phyloP scores from a whole-genome alignment of 176 grass and related monocot species.

The Dactylis glomerata region DNA sequence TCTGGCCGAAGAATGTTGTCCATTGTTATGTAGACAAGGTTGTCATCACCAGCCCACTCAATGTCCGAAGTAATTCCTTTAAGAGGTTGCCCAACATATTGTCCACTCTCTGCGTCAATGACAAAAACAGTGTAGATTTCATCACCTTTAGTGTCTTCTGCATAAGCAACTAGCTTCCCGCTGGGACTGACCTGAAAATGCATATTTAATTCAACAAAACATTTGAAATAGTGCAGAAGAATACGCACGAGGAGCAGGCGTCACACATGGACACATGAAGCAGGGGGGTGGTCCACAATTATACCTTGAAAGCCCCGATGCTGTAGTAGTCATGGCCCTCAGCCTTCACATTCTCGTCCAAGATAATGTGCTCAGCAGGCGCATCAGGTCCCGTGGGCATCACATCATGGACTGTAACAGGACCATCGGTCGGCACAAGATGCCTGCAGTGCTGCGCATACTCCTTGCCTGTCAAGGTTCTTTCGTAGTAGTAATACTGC shows the following conservation, averaged over 20 bases:
- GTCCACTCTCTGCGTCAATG: constrained; percentile 60
- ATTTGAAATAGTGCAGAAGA: not conserved
- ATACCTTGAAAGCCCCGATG: constrained; percentile 73
- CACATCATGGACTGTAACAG: constrained; percentile 58
- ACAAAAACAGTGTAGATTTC: constrained; percentile 91
- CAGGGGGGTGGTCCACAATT: not conserved
- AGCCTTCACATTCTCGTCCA: constrained; percentile 88
- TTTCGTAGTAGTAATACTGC: constrained; percentile 76
- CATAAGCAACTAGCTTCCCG: constrained; percentile 78
- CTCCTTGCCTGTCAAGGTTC: constrained; percentile 78
- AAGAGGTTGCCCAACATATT: constrained; percentile 58
- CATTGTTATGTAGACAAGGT: constrained; percentile 89
- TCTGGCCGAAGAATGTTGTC: constrained; percentile 81
- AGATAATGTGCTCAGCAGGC: constrained; percentile 68
- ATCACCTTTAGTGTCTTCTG: constrained; percentile 87
- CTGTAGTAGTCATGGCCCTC: constrained; percentile 72
- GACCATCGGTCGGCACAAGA: constrained; percentile 32
- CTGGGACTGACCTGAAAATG: constrained; percentile 75
- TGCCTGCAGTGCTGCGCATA: constrained; percentile 76
- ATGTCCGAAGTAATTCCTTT: constrained; percentile 69
- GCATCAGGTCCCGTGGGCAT: constrained; percentile 74
- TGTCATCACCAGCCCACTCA: constrained; percentile 75
- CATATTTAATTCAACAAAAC: not conserved
- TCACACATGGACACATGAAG: not conserved
- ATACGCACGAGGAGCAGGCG: not conserved